phyloP scores from a whole-genome alignment of 2,329 filamentous ascomycete species.

The Claviceps quebecensis region DNA sequence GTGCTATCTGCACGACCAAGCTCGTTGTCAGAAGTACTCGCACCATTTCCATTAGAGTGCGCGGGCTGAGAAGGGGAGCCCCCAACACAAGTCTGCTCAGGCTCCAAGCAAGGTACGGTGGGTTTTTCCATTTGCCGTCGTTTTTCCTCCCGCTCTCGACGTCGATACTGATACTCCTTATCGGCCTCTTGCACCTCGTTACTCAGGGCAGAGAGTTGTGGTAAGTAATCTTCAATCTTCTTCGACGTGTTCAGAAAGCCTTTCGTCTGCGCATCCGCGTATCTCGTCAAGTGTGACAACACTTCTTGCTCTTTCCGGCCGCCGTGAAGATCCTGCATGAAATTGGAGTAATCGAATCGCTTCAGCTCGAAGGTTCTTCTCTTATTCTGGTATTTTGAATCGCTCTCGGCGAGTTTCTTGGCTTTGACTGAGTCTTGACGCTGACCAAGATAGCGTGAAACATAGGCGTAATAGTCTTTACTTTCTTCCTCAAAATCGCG shows the following conservation, averaged over 20 bases:
- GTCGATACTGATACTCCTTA: conserved; percentile 91
- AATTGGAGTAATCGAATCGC: conserved; percentile 96
- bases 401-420: conserved; percentile 90
- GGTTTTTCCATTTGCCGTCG: conserved; percentile 79
- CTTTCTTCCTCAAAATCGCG: conserved; percentile 98
- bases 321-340: conserved; percentile 98
- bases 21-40: conserved; percentile 50
- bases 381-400: conserved; percentile 92
- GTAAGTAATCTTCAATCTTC: conserved; percentile 74
- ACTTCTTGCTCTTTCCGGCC: conserved; percentile 98
- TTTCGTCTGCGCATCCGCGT: conserved; percentile 78
- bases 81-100: conserved; percentile 40
- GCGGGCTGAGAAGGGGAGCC: conserved; percentile 18
- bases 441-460: conserved; percentile 90
- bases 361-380: conserved; percentile 91
- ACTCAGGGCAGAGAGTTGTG: conserved; percentile 78
- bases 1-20: conserved; percentile 62
- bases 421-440: conserved; percentile 91
- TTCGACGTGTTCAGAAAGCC: conserved; percentile 72
- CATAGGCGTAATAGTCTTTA: conserved; percentile 94
- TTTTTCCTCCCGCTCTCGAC: conserved; percentile 93
- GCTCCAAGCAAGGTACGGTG: conserved; percentile 57
- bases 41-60: conserved; percentile 29
- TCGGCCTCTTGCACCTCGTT: conserved; percentile 85
- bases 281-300: conserved; percentile 83